These are phyloP conservation scores for Hanseniaspora pseudoguilliermondii DNA, from an alignment of 805 yeast species.

Conservation along the genomic window DNA sequence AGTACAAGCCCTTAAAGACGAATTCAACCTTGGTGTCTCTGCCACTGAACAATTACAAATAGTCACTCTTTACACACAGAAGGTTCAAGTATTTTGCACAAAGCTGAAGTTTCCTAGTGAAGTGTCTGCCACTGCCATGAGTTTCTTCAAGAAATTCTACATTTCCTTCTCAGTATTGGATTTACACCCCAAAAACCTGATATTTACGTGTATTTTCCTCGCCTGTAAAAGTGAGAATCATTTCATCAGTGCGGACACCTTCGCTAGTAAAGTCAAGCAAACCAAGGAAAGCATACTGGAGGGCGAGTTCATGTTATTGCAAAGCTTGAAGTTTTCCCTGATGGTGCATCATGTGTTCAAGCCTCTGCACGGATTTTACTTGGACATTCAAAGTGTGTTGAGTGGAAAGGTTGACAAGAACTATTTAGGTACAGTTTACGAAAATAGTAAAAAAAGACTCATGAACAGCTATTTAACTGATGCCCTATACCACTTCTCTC, in stretches of 20 bases:
- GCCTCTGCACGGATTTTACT: conserved; percentile 86
- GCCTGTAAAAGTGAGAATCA: conserved; percentile 90
- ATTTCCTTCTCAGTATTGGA: conserved; percentile 73
- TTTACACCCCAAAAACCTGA: conserved; percentile 68
- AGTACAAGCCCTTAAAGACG: conserved; percentile 21
- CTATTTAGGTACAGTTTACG: conserved; percentile 56
- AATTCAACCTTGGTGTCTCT: conserved; percentile 35
- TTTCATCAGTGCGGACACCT: conserved; percentile 72
- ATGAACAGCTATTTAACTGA: conserved; percentile 65
- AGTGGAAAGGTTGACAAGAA: conserved; percentile 37
- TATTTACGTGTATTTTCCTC: conserved; percentile 71
- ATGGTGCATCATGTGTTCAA: conserved; percentile 78
- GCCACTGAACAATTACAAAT: conserved; percentile 59
- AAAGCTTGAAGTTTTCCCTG: conserved; percentile 63
- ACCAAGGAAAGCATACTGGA: conserved; percentile 57
- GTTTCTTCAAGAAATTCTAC: conserved; percentile 71
- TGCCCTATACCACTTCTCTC: conserved; percentile 65
- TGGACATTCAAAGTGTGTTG: conserved; percentile 64
- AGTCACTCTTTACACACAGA: conserved; percentile 59
- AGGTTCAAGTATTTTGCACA: conserved; percentile 55
- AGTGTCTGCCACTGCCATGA: conserved; percentile 73
- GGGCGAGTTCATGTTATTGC: conserved; percentile 66
- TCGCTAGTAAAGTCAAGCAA: conserved; percentile 57
- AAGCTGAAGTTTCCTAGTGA: conserved; percentile 77
- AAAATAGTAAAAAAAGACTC: conserved; percentile 51